These are phyloP conservation scores for Xerocomellus intermedius DNA, from an alignment of 768 basidiomycete genomes.

Conservation along the genomic window DNA sequence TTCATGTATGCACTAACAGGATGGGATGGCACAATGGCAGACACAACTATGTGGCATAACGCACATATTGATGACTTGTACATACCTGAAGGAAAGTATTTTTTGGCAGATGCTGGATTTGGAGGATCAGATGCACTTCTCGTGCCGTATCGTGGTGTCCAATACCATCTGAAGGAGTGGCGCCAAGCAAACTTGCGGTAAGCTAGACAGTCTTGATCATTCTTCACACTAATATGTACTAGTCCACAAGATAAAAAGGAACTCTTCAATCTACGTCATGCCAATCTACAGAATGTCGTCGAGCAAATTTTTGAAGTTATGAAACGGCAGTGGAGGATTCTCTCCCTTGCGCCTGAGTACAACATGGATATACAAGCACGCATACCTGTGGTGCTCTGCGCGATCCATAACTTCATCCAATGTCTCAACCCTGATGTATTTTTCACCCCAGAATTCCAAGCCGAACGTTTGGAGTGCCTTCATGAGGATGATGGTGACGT, in stretches of 20 bases:
- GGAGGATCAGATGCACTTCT: slow-evolving; percentile 26
- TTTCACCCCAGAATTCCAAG: background rate
- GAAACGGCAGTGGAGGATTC: too few relatives aligned
- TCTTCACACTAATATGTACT: too few relatives aligned
- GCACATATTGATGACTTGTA: too few relatives aligned
- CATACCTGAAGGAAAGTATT: background rate
- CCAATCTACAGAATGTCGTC: background rate
- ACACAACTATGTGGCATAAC: slow-evolving; percentile 6
- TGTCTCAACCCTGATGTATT: background rate
- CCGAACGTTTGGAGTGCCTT: background rate
- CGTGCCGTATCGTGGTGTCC: slow-evolving; percentile 37
- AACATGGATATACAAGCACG: background rate
- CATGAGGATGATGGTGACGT: too few relatives aligned
- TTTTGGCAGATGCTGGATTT: slow-evolving; percentile 10
- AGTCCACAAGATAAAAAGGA: too few relatives aligned
- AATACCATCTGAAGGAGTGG: slow-evolving; percentile 41
- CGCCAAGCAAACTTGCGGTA: background rate
- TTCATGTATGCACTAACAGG: slow-evolving; percentile 16
- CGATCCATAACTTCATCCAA: background rate
- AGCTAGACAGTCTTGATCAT: too few relatives aligned
- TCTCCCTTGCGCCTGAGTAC: background rate
- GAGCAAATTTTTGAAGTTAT: background rate
- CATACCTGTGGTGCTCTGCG: background rate
- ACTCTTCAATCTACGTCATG: background rate
- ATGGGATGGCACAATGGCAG: slow-evolving; percentile 16